Evolutionary conservation across 257 asterid genomes (phyloP), one percentile per base, ranked within the genome.

Genomic region (Solanum sejunctum): DNA sequence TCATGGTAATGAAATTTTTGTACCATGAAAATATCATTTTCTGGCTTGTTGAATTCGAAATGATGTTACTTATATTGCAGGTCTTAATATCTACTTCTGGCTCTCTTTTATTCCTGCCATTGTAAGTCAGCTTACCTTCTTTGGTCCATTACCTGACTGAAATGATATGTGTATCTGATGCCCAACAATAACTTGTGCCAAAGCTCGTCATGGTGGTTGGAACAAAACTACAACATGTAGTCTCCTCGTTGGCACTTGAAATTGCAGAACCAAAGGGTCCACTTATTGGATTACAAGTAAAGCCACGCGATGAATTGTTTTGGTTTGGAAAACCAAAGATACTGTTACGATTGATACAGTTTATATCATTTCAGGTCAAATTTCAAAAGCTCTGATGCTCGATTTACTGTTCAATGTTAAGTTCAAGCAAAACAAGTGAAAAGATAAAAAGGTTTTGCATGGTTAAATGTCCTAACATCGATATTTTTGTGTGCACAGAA

Each of bases 291-390:
- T 82, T 88, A 82, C 94, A 93, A 89, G 94, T 95, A 83, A 93
- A 94, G 91, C 99, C 99, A 23, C 92, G 96, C 0, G 98, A 95
- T 56, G 98, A 86, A 9, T 88, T 93, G 83, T 95, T 95, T 87
- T 95, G 99, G 99, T 94, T 95, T 67, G 95, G 99, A 10, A 94
- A 93, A 84, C 99, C 99, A 6, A 97, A 88, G 58, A 92, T 95
- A 84, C 87, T 94, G 77, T 57, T 93, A 63, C 97, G 96, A 13
- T 86, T 94, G 84, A 93, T 95, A 70, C 99, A 93, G 89, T 95
- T 95, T 73, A 93, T 95, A 84, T 95, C 98, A 16, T 95, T 95
- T 86, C 99, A 95, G 98, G 98, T 95, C 60, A 87, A 7, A 23
- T 21, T 73, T 52, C 60, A 63, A n/a, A 57, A 36, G 43, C 36